phyloP scores from a whole-genome alignment of 108 stramenopile species.

The Schizochytrium sp. region DNA sequence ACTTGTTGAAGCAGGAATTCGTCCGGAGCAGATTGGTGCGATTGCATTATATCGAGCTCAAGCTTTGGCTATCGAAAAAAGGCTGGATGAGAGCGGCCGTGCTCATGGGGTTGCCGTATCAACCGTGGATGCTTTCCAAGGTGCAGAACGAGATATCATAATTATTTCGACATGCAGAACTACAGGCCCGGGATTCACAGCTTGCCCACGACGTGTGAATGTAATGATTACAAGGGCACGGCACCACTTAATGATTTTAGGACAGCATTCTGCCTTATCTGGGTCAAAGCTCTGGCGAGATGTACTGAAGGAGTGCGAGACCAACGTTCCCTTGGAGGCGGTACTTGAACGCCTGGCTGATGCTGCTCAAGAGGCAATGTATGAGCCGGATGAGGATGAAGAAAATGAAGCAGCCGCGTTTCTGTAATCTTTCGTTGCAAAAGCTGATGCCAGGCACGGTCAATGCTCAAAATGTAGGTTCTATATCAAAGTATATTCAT shows the following conservation, averaged over 20 bases:
- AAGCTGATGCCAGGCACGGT: no score
- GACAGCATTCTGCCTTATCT: not conserved
- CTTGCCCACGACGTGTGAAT: slow-evolving; percentile 9
- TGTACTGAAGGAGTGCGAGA: not conserved
- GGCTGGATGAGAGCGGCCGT: not conserved
- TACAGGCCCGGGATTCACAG: not conserved
- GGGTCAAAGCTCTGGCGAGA: slow-evolving; percentile 14
- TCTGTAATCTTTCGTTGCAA: not conserved
- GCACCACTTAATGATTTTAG: slow-evolving; percentile 23
- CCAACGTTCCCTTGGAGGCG: not conserved
- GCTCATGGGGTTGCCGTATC: slow-evolving; percentile 30
- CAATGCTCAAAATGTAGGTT: no score
- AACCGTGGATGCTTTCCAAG: slow-evolving; percentile 42
- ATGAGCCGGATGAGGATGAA: not conserved
- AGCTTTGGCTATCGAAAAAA: not conserved
- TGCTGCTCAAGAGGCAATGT: not conserved
- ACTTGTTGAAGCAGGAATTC: slow-evolving; percentile 4
- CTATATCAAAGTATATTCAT: no score
- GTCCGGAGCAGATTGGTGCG: not conserved
- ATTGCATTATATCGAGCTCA: slow-evolving; percentile 36
- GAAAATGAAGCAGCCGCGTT: not conserved
- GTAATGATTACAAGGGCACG: slow-evolving; percentile 3
- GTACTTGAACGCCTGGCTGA: not conserved
- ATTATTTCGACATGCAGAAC: slow-evolving; percentile 7
- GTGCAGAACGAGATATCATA: slow-evolving; percentile 18